Evolutionary conservation across 805 yeast species (phyloP).

Genomic region (Hanseniaspora occidentalis): DNA sequence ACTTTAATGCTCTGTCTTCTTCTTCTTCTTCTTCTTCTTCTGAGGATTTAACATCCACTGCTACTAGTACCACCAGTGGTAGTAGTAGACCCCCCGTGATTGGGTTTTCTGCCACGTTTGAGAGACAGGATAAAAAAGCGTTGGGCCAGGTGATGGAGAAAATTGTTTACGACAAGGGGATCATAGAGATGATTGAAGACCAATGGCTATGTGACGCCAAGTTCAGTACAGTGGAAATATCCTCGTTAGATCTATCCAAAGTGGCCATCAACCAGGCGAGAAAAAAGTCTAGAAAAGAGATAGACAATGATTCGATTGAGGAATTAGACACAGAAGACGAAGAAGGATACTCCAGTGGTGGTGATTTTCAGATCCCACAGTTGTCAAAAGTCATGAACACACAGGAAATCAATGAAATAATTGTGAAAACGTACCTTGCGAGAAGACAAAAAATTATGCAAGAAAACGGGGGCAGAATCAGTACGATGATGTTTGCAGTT

Average conservation of each 20-base stretch:
- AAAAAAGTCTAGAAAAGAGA: constrained; percentile 7
- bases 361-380: constrained; percentile 41
- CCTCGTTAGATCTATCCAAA: constrained; percentile 28
- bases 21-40: too few relatives aligned
- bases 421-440: constrained; percentile 40
- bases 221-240: constrained; percentile 44
- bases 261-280: not conserved
- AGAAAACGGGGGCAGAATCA: constrained; percentile 29
- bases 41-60: too few relatives aligned
- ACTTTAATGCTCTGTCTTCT: constrained; percentile 39
- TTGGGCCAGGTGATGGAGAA: constrained; percentile 54
- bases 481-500: constrained; percentile 70
- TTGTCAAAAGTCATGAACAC: constrained; percentile 47
- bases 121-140: constrained; percentile 57
- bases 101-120: constrained; percentile 85
- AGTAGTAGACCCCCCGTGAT: constrained; percentile 41
- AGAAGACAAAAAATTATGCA: constrained; percentile 21
- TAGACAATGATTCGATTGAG: too few relatives aligned
- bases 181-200: constrained; percentile 52
- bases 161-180: constrained; percentile 55
- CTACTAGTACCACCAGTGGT: constrained; percentile 8
- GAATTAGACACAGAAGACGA: too few relatives aligned
- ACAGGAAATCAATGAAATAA: constrained; percentile 38
- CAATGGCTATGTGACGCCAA: constrained; percentile 61
- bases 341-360: too few relatives aligned